phyloP scores from a whole-genome alignment of 169 alveolate species.

The Cryptosporidium baileyi region DNA sequence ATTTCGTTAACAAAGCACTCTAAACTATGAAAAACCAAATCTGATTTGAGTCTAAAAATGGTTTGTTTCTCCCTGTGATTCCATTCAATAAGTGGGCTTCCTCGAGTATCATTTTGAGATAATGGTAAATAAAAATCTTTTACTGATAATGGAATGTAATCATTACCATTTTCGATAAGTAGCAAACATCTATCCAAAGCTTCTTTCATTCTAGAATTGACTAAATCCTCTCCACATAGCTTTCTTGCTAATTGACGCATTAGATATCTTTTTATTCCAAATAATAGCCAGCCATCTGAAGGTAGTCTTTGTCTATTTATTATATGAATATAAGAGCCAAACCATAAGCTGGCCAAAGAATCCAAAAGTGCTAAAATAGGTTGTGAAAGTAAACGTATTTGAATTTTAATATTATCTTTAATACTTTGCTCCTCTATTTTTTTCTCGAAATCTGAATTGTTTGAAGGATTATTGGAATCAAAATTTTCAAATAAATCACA shows the following conservation, averaged over 20 bases:
- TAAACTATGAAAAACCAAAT: slow-evolving; percentile 50
- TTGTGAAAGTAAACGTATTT: neutral
- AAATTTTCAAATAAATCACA: neutral
- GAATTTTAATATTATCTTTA: neutral
- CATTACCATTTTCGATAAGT: slow-evolving; percentile 54
- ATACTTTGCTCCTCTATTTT: neutral
- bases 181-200: slow-evolving; percentile 41
- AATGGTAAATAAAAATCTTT: slow-evolving; percentile 25
- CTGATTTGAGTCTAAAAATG: slow-evolving; percentile 40
- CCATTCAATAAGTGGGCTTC: slow-evolving; percentile 42
- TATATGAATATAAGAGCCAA: slow-evolving; percentile 55
- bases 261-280: slow-evolving; percentile 46
- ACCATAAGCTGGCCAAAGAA: slow-evolving; percentile 58
- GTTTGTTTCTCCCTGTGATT: slow-evolving; percentile 33
- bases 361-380: slow-evolving; percentile 22
- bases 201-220: slow-evolving; percentile 35
- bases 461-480: too few relatives aligned
- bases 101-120: slow-evolving; percentile 21
- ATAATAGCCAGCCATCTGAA: slow-evolving; percentile 32
- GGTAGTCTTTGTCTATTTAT: slow-evolving; percentile 40
- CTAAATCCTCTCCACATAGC: slow-evolving; percentile 45
- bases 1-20: slow-evolving; percentile 32
- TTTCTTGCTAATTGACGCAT: slow-evolving; percentile 32
- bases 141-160: slow-evolving; percentile 44
- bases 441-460: too few relatives aligned